These are phyloP conservation scores for Termitomyces sp. DNA, from an alignment of 768 basidiomycete genomes.

Conservation along the genomic window DNA sequence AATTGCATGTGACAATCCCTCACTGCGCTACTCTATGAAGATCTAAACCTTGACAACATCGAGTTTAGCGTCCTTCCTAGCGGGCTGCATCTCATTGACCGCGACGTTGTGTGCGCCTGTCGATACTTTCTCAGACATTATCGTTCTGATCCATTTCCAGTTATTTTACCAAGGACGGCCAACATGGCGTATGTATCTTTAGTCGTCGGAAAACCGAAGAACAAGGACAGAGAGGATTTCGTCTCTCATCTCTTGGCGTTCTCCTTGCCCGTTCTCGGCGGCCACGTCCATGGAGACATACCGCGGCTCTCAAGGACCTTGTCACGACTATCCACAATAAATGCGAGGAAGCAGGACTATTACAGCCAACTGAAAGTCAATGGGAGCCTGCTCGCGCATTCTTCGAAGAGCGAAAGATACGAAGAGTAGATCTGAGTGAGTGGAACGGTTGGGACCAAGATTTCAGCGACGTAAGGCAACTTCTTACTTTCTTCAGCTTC, in stretches of 20 bases:
- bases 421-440: slow-evolving; percentile 44
- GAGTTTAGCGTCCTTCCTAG: slow-evolving; percentile 83
- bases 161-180: slow-evolving; percentile 66
- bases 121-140: background rate
- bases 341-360: slow-evolving; percentile 39
- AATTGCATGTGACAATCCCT: background rate
- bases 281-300: slow-evolving; percentile 75
- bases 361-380: slow-evolving; percentile 49
- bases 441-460: slow-evolving; percentile 72
- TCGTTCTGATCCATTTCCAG: slow-evolving; percentile 27
- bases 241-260: slow-evolving; percentile 73
- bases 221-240: slow-evolving; percentile 72
- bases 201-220: slow-evolving; percentile 63
- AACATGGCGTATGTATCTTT: slow-evolving; percentile 74
- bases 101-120: slow-evolving; percentile 66
- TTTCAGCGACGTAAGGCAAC: slow-evolving; percentile 46
- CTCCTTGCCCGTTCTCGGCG: slow-evolving; percentile 60
- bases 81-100: slow-evolving; percentile 74
- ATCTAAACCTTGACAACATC: slow-evolving; percentile 60
- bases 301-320: slow-evolving; percentile 57
- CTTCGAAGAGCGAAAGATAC: slow-evolving; percentile 59
- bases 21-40: slow-evolving; percentile 27
- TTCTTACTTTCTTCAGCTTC: background rate
- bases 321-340: slow-evolving; percentile 47
- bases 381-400: slow-evolving; percentile 61